Base-by-base conservation (phyloP, 2,329 filamentous ascomycete genomes). In the Colletotrichum horii region DNA sequence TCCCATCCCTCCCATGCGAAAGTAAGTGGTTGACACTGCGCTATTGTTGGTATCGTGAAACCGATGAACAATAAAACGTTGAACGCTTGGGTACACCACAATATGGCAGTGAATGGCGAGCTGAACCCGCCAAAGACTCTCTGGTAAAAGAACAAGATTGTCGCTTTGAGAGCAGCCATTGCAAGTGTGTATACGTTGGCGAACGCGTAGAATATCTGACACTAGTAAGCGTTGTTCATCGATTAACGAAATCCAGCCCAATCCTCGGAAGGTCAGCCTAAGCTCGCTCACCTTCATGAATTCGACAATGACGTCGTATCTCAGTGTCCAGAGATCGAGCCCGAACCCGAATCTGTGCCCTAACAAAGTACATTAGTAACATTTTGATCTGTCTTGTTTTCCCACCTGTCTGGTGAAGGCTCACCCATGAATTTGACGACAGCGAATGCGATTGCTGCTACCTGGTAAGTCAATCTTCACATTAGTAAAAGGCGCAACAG, bases 1-100 rank as follows among this genome's bases (percentile, higher is more conserved):
- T 83, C 82, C 84, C 84, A 77, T 9, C 32, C 56, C 16, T 89
- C 71, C 88, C 88, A 90, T 78, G 85, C 84, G 75, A 83, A 87
- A 9, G 79, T 76, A 14, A 89, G 81, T 1, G 87, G 87, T 4
- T 79, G 77, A 78, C 87, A 88, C 66, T 88, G 84, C 16, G 85
- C 81, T 15, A 86, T 76, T 6, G 81, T 83, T n/a, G 83, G 82
- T 8, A 85, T 70, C 62, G 83, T 81, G 70, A 84, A 84, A 52
- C 79, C 81, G 9, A 80, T 71, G 55, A 70, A 76, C 1, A 26
- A 43, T 9, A 67, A 0, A 0, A 69, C 5, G 15, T 77, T 77
- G 76, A 77, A 72, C 5, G 52, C 62, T 15, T 76, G 56, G 1
- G 81, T 78, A 26, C 48, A 76, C 75, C 78, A 80, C 4, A 82